phyloP scores from a whole-genome alignment of 1,139 yeast genomes.

The Oligophagozyma castellii region DNA sequence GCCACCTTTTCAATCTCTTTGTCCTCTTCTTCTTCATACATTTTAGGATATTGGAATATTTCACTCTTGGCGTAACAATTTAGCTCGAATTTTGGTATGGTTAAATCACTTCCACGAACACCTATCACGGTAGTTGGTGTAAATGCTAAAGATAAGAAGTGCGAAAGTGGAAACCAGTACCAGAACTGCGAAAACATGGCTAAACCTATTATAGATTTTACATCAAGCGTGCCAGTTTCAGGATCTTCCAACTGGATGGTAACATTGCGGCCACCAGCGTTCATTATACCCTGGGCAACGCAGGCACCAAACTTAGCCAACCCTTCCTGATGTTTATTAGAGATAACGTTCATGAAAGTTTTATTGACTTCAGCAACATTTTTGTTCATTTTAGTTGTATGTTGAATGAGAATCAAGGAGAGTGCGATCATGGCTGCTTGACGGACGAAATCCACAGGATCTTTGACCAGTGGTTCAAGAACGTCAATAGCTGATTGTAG shows the following conservation, averaged over 20 bases:
- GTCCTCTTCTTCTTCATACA: constrained; percentile 63
- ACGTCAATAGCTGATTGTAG: constrained; percentile 81
- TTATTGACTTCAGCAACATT: constrained; percentile 69
- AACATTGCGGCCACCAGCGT: constrained; percentile 98
- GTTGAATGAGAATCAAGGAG: constrained; percentile 87
- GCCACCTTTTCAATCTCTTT: constrained; percentile 83
- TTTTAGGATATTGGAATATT: constrained; percentile 81
- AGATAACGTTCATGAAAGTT: constrained; percentile 58
- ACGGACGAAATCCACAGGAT: constrained; percentile 92
- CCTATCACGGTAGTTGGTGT: constrained; percentile 89
- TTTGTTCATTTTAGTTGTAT: constrained; percentile 73
- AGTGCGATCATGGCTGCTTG: constrained; percentile 94
- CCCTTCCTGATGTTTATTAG: constrained; percentile 90
- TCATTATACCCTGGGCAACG: constrained; percentile 91
- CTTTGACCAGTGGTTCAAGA: constrained; percentile 83
- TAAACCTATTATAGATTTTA: constrained; percentile 84
- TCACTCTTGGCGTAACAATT: constrained; percentile 73
- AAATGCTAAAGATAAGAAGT: constrained; percentile 82
- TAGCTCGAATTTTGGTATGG: constrained; percentile 72
- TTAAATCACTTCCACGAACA: constrained; percentile 61
- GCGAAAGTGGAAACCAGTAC: constrained; percentile 98
- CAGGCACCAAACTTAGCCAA: constrained; percentile 97
- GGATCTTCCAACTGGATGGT: constrained; percentile 81
- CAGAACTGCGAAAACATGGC: constrained; percentile 86
- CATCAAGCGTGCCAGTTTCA: constrained; percentile 84